Base-by-base conservation (phyloP, 768 basidiomycete genomes). In the Serendipita sp. region DNA sequence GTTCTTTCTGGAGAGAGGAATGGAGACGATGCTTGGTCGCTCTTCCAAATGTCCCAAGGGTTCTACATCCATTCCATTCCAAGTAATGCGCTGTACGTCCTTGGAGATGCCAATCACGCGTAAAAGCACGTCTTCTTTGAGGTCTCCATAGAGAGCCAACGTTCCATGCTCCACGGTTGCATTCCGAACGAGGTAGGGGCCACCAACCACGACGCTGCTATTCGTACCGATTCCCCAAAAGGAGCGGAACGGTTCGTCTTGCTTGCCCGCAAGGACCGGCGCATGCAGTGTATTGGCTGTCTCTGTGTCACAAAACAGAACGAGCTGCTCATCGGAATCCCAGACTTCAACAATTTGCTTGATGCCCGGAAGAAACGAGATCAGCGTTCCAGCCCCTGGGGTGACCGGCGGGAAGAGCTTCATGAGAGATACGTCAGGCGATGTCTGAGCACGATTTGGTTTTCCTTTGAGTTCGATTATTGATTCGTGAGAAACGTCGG, bases 171-270 rank as follows among this genome's bases (percentile, higher is more conserved):
- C 62, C 42, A 75, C 66, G 9, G 70, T 68, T 7, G 77, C 77
- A 64, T 74, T 74, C 20, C 78, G 74, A 22, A 79, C 77, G 45
- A 79, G 72, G 67, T 77, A 72, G n/a, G 77, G 77, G 2, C 78
- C 78, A 56, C 75, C 65, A 70, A 78, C 62, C 0, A 92, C 74
- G 26, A 86, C 75, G 11, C 84, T 81, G 2, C 76, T 70, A 67
- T 90, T 89, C 26, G 85, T 83, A 30, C 89, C 88, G 60, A 88
- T 73, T 61, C 81, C 76, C 84, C 85, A 90, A 75, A 76, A 90
- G 66, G 80, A 81, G 43, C 74, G 74, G 60, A 65, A 65, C 7
- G 34, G 58, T 62, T 84, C 76, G 5, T 42, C 31, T 4, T 64
- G 58, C 13, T 77, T 74, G 30, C 77, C 72, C 2, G 68, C 71